These are phyloP conservation scores for Coemansia sp. DNA, from an alignment of 192 early-diverging fungal genomes.

Conservation along the genomic window DNA sequence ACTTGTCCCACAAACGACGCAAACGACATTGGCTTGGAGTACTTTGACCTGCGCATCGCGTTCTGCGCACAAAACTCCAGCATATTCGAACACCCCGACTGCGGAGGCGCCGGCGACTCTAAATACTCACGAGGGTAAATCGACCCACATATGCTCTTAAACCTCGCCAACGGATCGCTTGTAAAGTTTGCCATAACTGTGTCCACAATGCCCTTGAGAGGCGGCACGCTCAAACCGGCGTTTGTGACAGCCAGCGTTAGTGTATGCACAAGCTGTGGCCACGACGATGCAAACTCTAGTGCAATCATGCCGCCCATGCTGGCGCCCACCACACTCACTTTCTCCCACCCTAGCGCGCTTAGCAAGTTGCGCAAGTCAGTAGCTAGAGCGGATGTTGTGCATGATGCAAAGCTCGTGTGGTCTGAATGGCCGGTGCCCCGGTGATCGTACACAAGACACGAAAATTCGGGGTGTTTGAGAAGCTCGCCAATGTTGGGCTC, in stretches of 20 bases:
- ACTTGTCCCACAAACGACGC: conserved; percentile 36
- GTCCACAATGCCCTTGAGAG: conserved; percentile 30
- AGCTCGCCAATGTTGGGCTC: conserved; percentile 56
- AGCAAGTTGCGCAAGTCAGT: conserved; percentile 65
- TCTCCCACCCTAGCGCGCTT: conserved; percentile 64
- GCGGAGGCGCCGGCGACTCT: conserved; percentile 29
- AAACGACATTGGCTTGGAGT: conserved; percentile 45
- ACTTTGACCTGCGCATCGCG: conserved; percentile 31
- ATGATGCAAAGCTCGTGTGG: neutral
- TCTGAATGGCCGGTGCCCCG: conserved; percentile 67
- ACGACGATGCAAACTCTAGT: conserved; percentile 61
- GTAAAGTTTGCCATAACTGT: conserved; percentile 31
- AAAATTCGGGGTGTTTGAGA: conserved; percentile 58
- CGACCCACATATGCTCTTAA: conserved; percentile 36
- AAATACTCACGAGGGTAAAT: conserved; percentile 38
- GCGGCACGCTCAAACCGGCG: conserved; percentile 38
- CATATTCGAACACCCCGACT: conserved; percentile 33
- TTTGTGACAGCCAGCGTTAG: conserved; percentile 43
- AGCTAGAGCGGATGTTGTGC: conserved; percentile 37
- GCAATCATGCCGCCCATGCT: conserved; percentile 89
- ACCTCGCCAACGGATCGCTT: conserved; percentile 33
- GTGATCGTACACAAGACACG: conserved; percentile 75
- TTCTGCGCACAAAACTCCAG: conserved; percentile 34
- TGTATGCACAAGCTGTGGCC: conserved; percentile 57
- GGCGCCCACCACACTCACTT: conserved; percentile 71